Conservation (phyloP, 352 stramenopile species). For the Globisporangium orthogonon region DNA sequence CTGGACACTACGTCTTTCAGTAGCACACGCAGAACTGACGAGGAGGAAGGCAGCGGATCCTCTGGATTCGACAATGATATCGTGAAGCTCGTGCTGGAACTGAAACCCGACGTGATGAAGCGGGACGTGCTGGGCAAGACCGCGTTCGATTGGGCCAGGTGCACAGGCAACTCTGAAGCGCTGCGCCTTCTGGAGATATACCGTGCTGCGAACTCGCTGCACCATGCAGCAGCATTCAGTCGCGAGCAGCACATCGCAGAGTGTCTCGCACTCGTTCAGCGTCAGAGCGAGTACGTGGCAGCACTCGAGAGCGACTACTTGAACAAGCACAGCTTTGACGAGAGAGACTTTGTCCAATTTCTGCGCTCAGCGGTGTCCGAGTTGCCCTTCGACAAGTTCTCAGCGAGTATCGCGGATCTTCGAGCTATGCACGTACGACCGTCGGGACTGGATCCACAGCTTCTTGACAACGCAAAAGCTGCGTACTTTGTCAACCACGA, state of each 20-base stretch:
- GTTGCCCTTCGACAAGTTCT: slow-evolving; percentile 19
- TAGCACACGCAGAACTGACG: background rate
- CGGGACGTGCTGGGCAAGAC: slow-evolving; percentile 42
- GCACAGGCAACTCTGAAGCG: slow-evolving; percentile 33
- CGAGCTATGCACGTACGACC: slow-evolving; percentile 1
- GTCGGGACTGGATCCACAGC: background rate
- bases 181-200: slow-evolving; percentile 29
- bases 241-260: slow-evolving; percentile 26
- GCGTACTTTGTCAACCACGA: slow-evolving; percentile 48
- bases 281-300: slow-evolving; percentile 25
- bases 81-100: slow-evolving; percentile 29
- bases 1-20: background rate
- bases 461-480: slow-evolving; percentile 10
- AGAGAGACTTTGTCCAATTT: slow-evolving; percentile 29
- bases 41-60: background rate
- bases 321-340: slow-evolving; percentile 29
- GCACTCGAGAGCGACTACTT: slow-evolving; percentile 24
- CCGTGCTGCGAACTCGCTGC: slow-evolving; percentile 26
- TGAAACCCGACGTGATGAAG: slow-evolving; percentile 34
- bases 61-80: slow-evolving; percentile 45
- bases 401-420: slow-evolving; percentile 16
- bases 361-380: slow-evolving; percentile 13
- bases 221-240: slow-evolving; percentile 24
- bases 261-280: slow-evolving; percentile 28
- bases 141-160: slow-evolving; percentile 59